These are phyloP conservation scores for Trichoderma semiorbis DNA, from an alignment of 2,329 filamentous ascomycete genomes.

Conservation along the genomic window DNA sequence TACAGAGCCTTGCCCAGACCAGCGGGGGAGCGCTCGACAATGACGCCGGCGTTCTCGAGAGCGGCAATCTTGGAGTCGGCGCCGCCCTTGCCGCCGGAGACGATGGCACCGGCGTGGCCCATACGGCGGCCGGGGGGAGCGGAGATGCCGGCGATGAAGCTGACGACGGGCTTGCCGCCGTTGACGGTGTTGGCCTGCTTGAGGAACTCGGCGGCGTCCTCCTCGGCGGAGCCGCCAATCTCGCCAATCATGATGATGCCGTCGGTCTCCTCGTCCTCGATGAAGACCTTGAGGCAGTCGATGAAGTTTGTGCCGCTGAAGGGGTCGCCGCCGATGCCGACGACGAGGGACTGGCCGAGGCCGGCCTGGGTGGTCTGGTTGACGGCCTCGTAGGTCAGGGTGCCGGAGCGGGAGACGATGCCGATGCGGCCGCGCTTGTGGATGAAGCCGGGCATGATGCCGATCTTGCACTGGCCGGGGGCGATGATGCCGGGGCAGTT, in stretches of 20 bases:
- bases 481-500: conserved; percentile 99
- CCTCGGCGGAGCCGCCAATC: conserved; percentile 95
- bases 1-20: conserved; percentile 89
- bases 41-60: conserved; percentile 86
- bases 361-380: conserved; percentile 98
- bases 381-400: conserved; percentile 98
- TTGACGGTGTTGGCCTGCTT: conserved; percentile 85
- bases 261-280: conserved; percentile 92
- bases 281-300: conserved; percentile 96
- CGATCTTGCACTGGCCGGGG: conserved; percentile 97
- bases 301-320: conserved; percentile 99
- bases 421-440: conserved; percentile 99
- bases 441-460: conserved; percentile 99
- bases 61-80: conserved; percentile 98
- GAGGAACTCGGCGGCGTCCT: conserved; percentile 96
- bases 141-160: conserved; percentile 97
- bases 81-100: conserved; percentile 94
- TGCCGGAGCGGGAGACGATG: conserved; percentile 97
- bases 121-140: conserved; percentile 94
- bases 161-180: conserved; percentile 86
- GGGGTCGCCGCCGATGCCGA: conserved; percentile 97
- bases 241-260: conserved; percentile 99
- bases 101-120: conserved; percentile 98
- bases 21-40: conserved; percentile 94
- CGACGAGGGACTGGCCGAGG: conserved; percentile 94